phyloP scores from a whole-genome alignment of 768 basidiomycete species.

The Sarcomyxa edulis region DNA sequence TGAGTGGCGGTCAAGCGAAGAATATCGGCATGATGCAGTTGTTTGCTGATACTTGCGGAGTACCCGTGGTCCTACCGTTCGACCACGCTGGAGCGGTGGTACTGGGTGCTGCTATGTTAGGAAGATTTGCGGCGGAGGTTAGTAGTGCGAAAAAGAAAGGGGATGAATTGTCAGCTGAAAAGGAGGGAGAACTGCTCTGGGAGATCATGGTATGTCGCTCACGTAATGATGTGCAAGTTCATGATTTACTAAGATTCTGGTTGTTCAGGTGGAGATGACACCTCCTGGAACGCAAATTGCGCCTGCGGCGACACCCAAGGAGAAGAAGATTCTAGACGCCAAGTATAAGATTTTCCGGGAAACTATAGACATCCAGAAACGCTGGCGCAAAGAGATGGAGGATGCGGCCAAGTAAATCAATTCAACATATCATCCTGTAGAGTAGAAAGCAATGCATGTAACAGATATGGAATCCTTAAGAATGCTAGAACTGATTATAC shows the following conservation, averaged over 20 bases:
- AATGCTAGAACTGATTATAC: too few species aligned
- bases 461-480: too few species aligned
- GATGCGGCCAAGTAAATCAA: constrained; percentile 33
- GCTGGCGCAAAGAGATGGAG: constrained; percentile 80
- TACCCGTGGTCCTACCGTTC: constrained; percentile 79
- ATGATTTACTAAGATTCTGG: background rate
- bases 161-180: too few species aligned
- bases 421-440: too few species aligned
- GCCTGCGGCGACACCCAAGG: constrained; percentile 56
- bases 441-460: too few species aligned
- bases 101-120: constrained; percentile 91
- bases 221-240: background rate
- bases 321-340: constrained; percentile 74
- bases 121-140: constrained; percentile 73
- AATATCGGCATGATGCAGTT: constrained; percentile 87
- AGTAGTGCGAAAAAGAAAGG: constrained; percentile 27
- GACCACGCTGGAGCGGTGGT: constrained; percentile 81
- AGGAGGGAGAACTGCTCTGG: constrained; percentile 77
- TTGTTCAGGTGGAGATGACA: constrained; percentile 84
- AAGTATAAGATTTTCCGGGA: constrained; percentile 95
- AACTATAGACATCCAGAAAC: constrained; percentile 80
- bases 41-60: constrained; percentile 77
- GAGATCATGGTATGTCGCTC: constrained; percentile 72
- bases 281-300: constrained; percentile 68
- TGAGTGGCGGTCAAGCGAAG: constrained; percentile 91